These are phyloP conservation scores for Mucor piriformis DNA, from an alignment of 371 early-diverging fungal species.

Conservation along the genomic window DNA sequence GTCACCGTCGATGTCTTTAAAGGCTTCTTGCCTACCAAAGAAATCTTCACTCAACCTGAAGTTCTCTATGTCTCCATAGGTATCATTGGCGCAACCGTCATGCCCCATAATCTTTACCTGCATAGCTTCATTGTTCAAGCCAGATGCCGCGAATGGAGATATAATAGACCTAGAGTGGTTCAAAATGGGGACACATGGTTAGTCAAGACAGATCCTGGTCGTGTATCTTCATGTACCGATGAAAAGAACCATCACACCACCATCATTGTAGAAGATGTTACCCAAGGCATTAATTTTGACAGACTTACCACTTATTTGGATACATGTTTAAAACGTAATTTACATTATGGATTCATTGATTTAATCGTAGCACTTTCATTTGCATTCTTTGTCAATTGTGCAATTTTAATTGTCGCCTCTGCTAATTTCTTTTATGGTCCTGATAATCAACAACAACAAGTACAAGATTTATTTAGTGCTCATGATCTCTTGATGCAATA, in stretches of 20 bases:
- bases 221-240: background rate
- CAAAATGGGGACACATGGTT: slow-evolving; percentile 17
- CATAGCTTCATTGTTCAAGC: slow-evolving; percentile 75
- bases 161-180: slow-evolving; percentile 28
- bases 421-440: slow-evolving; percentile 73
- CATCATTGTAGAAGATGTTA: background rate
- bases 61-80: slow-evolving; percentile 77
- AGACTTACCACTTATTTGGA: slow-evolving; percentile 20
- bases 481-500: slow-evolving; percentile 59
- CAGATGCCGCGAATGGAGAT: slow-evolving; percentile 44
- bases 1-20: slow-evolving; percentile 61
- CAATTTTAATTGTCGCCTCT: slow-evolving; percentile 80
- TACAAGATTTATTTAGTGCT: slow-evolving; percentile 68
- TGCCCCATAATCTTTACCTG: slow-evolving; percentile 81
- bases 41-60: slow-evolving; percentile 63
- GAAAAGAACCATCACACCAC: background rate
- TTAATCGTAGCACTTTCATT: slow-evolving; percentile 70
- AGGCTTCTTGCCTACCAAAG: slow-evolving; percentile 70
- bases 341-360: slow-evolving; percentile 59
- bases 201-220: slow-evolving; percentile 4
- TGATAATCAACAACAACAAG: slow-evolving; percentile 30
- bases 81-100: slow-evolving; percentile 81
- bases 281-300: slow-evolving; percentile 14
- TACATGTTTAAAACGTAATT: slow-evolving; percentile 21
- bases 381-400: slow-evolving; percentile 79